Evolutionary conservation across 208 protist species (phyloP).

Genomic region (Acanthamoeba culbertsoni): DNA sequence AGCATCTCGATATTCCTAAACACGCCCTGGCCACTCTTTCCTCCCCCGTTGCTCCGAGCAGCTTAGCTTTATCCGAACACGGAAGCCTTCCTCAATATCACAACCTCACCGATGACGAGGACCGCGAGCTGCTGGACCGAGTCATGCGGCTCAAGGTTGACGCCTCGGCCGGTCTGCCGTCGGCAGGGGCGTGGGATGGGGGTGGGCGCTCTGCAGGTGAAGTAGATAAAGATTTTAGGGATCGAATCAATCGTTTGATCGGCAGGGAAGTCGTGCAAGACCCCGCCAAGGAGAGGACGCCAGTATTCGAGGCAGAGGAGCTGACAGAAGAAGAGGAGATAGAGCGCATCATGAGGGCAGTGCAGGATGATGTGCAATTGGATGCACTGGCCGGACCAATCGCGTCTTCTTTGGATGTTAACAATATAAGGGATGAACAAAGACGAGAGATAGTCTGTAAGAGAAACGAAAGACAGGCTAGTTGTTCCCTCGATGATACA

Average conservation of each 20-base stretch:
- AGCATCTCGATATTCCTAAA: background rate
- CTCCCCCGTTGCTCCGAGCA: background rate
- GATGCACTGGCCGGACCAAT: background rate
- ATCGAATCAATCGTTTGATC: background rate
- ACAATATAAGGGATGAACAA: background rate
- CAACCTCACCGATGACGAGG: background rate
- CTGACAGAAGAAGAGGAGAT: slow-evolving; percentile 37
- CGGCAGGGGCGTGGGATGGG: too few species aligned
- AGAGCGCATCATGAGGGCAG: slow-evolving; percentile 3
- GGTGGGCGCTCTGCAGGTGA: background rate
- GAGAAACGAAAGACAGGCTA: background rate
- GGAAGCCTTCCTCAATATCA: background rate
- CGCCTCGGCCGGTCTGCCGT: background rate
- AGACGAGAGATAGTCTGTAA: background rate
- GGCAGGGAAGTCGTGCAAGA: background rate
- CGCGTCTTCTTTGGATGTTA: background rate
- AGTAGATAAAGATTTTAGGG: background rate
- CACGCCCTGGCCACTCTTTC: background rate
- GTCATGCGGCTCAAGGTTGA: background rate
- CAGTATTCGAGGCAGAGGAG: background rate
- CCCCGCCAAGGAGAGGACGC: background rate
- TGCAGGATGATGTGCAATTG: background rate
- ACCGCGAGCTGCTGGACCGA: background rate
- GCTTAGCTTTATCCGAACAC: background rate
- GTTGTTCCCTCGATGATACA: background rate